A percentile compares a stretch with the other conserved stretches of the same genome.
These are phyloP conservation scores for Colletotrichum neosansevieriae DNA, from an alignment of 2,329 filamentous ascomycete genomes.

Conservation along the genomic window DNA sequence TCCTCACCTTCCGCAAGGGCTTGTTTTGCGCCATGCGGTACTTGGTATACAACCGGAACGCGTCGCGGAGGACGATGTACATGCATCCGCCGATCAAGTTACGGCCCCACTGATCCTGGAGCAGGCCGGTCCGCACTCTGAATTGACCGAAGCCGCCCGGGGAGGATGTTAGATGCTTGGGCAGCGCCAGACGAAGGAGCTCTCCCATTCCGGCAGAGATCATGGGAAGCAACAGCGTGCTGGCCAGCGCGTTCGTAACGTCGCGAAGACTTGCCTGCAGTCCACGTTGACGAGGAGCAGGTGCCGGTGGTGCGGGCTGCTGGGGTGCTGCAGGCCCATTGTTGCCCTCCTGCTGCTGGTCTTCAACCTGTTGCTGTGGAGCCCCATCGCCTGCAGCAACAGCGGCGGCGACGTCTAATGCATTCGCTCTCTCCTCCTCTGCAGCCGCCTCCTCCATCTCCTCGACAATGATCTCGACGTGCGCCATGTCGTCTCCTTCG, in stretches of 20 bases:
- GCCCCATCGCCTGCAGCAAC: constrained; percentile 49
- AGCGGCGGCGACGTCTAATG: not conserved
- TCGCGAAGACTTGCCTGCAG: constrained; percentile 54
- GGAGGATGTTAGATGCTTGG: constrained; percentile 72
- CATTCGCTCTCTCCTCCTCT: constrained; percentile 36
- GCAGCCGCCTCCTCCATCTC: constrained; percentile 54
- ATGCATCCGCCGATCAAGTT: constrained; percentile 90
- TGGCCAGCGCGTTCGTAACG: constrained; percentile 63
- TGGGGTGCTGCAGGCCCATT: constrained; percentile 6
- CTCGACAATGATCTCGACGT: constrained; percentile 28
- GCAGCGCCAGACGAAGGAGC: constrained; percentile 75
- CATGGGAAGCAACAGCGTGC: constrained; percentile 80
- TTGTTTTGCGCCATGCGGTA: constrained; percentile 70
- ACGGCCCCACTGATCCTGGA: constrained; percentile 89
- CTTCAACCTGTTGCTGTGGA: not conserved
- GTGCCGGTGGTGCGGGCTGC: constrained; percentile 38
- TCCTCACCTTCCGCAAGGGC: constrained; percentile 66
- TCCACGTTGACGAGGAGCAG: constrained; percentile 43
- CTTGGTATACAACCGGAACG: constrained; percentile 71
- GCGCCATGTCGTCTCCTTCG: constrained; percentile 52
- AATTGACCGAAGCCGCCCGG: constrained; percentile 45
- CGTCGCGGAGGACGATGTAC: constrained; percentile 85
- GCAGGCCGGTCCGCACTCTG: constrained; percentile 67
- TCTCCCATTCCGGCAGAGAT: constrained; percentile 85
- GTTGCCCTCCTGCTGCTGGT: constrained; percentile 19